These are phyloP conservation scores for Sporisorium sorghi DNA, from an alignment of 1,284 basidiomycete genomes.

Conservation along the genomic window DNA sequence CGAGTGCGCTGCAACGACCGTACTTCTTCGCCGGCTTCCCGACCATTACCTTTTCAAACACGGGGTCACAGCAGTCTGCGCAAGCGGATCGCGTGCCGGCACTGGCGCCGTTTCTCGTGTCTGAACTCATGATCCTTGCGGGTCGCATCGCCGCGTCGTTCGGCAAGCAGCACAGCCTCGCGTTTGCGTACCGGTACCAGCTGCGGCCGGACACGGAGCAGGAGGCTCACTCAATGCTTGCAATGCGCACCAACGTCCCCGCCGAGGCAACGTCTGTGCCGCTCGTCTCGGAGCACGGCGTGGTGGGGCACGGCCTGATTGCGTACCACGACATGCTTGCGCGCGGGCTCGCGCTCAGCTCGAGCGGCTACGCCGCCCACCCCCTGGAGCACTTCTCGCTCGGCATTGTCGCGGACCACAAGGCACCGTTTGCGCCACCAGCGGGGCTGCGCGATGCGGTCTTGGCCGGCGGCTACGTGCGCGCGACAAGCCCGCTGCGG, in stretches of 20 bases:
- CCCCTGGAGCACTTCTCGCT: conserved; percentile 79
- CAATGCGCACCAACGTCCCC: conserved; percentile 61
- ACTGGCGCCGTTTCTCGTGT: conserved; percentile 73
- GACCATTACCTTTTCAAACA: conserved; percentile 18
- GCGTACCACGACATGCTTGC: conserved; percentile 29
- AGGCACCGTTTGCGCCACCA: not conserved
- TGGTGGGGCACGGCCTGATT: conserved; percentile 38
- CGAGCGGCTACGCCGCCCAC: conserved; percentile 16
- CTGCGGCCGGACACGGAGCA: conserved; percentile 65
- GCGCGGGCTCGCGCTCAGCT: conserved; percentile 16
- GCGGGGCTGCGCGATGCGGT: conserved; percentile 22
- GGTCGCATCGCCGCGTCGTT: conserved; percentile 82
- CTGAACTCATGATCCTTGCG: conserved; percentile 87
- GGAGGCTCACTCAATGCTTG: conserved; percentile 64
- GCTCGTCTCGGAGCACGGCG: not conserved
- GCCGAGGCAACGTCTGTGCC: conserved; percentile 2
- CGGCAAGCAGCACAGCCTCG: conserved; percentile 76
- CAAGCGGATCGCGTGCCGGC: not conserved
- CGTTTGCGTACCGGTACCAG: conserved; percentile 77
- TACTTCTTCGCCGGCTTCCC: conserved; percentile 57
- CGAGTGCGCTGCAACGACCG: conserved; percentile 16
- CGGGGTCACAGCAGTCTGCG: not conserved
- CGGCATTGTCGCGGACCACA: conserved; percentile 75
- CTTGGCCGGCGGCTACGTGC: conserved; percentile 73
- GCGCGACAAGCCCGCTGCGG: conserved; percentile 88